Evolutionary conservation across 1,139 yeast genomes (phyloP).

Genomic region (Eremothecium cymbalariae): DNA sequence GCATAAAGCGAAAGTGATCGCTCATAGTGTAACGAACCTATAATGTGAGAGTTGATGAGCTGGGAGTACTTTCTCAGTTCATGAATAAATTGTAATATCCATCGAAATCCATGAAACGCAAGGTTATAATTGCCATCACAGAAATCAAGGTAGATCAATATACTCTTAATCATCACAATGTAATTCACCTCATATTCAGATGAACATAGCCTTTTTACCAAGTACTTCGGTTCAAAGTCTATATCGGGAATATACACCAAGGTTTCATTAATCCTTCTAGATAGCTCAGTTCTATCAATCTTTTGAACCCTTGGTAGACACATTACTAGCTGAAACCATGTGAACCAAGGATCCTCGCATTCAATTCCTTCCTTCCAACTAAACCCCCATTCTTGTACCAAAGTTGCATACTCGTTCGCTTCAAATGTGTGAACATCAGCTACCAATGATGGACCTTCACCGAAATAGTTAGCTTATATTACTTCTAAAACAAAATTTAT

Average conservation of each 20-base stretch:
- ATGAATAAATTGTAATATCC: slow-evolving; percentile 20
- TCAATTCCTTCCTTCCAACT: slow-evolving; percentile 3
- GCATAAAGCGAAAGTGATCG: slow-evolving; percentile 15
- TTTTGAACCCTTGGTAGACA: slow-evolving; percentile 4
- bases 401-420: neutral
- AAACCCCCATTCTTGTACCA: slow-evolving; percentile 2
- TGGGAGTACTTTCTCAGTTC: slow-evolving; percentile 11
- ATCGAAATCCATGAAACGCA: slow-evolving; percentile 17
- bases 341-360: slow-evolving; percentile 4
- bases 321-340: slow-evolving; percentile 5
- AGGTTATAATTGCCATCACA: slow-evolving; percentile 12
- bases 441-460: too few species aligned
- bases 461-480: too few species aligned
- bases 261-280: slow-evolving; percentile 4
- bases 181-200: slow-evolving; percentile 9
- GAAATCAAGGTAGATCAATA: slow-evolving; percentile 10
- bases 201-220: slow-evolving; percentile 11
- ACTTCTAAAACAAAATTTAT: too few species aligned
- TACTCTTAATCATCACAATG: slow-evolving; percentile 11
- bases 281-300: slow-evolving; percentile 2
- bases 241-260: slow-evolving; percentile 9
- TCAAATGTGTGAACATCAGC: slow-evolving; percentile 1
- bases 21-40: slow-evolving; percentile 12
- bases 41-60: slow-evolving; percentile 1
- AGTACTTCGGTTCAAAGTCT: slow-evolving; percentile 16